Base-by-base conservation (phyloP, 1,284 basidiomycete species). In the Grifola frondosa region DNA sequence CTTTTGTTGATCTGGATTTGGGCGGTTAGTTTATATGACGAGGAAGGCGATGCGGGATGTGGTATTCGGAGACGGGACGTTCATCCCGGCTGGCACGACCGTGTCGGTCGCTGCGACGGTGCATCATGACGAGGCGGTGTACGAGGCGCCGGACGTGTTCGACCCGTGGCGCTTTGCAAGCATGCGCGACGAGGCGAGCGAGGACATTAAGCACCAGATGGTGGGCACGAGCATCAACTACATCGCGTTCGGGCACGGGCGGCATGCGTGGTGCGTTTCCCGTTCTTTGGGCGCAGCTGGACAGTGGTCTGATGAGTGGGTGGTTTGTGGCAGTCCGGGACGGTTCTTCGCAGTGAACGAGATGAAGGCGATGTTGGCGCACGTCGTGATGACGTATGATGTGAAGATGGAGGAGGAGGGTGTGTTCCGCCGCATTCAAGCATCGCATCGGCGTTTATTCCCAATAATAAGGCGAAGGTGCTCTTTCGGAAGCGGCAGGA, bases 101-200 rank as follows among this genome's bases (percentile, higher is more conserved):
- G 19, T 46, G 25, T 62, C 64, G 4, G 64, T 68, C 6, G 70
- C 73, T 24, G 59, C 71, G 34, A 59, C 65, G 0, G 40, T 40
- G 4, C 50, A 55, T 30, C 34, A 35, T 25, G 53, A 55, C 42
- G 43, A 48, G 3, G 32, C 34, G n/a, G 25, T 42, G 26, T 55
- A 55, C 44, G 36, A 29, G 16, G 29, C 40, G 36, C 30, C 48
- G 25, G 16, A 25, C 17, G 34, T 50, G 8, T 74, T 69, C 50
- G 7, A 71, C 40, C 54, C 68, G 2, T 73, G 71, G 43, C 64
- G 72, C n/a, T 76, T 74, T 50, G 58, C 67, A 13, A 64, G 68
- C 26, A 48, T 69, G 42, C 59, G 67, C 32, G 58, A 62, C 26
- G 37, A 37, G 7, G 34, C 40, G 5, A 45, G 37, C 6, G 43